phyloP scores from a whole-genome alignment of 1,284 basidiomycete genomes.

The Mycosarcoma maydis region DNA sequence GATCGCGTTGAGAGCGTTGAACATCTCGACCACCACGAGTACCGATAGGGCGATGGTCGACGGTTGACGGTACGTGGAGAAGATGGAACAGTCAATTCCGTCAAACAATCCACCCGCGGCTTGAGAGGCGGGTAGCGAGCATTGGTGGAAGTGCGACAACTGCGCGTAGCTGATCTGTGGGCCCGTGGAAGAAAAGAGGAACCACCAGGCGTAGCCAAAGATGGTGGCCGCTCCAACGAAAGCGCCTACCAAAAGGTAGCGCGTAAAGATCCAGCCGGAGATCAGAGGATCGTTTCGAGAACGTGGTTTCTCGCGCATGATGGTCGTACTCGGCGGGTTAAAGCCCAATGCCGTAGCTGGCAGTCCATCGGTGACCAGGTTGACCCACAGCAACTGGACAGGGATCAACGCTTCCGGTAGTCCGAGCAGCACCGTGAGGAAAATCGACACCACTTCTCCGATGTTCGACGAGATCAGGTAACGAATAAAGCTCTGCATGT shows the following conservation, averaged over 20 bases:
- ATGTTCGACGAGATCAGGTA: conserved; percentile 90
- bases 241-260: conserved; percentile 89
- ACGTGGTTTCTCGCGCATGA: conserved; percentile 92
- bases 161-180: conserved; percentile 93
- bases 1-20: conserved; percentile 98
- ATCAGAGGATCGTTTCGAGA: conserved; percentile 88
- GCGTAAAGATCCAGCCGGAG: conserved; percentile 91
- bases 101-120: conserved; percentile 73
- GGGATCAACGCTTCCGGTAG: conserved; percentile 99
- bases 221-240: conserved; percentile 97
- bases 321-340: conserved; percentile 88
- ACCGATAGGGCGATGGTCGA: conserved; percentile 96
- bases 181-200: conserved; percentile 85
- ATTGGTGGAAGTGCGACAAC: conserved; percentile 77
- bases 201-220: conserved; percentile 99
- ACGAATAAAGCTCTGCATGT: conserved; percentile 97
- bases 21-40: conserved; percentile 95
- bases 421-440: conserved; percentile 92
- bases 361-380: conserved; percentile 76
- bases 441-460: conserved; percentile 96
- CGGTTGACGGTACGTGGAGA: conserved; percentile 80
- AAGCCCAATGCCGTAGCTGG: conserved; percentile 98
- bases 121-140: conserved; percentile 68
- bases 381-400: conserved; percentile 89
- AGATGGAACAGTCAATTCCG: conserved; percentile 91